Conservation (phyloP, 768 basidiomycete species). For the Symmetrospora coprosmae region DNA sequence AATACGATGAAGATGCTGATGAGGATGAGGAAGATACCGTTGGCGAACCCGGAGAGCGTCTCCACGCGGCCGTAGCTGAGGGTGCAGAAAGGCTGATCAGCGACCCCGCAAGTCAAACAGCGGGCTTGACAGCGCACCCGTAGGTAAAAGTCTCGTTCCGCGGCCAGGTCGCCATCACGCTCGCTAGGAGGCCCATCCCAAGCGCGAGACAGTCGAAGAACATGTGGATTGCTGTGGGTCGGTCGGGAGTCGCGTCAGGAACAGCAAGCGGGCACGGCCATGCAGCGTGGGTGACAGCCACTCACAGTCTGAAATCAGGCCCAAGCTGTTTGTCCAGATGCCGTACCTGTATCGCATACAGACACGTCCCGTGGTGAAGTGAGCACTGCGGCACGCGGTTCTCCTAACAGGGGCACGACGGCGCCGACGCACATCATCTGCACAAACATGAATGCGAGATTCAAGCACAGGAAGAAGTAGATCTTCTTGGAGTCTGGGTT, state of each 20-base stretch:
- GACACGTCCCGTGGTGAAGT: too few relatives aligned
- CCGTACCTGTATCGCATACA: constrained; percentile 76
- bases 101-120: not conserved
- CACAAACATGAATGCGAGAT: constrained; percentile 87
- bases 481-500: constrained; percentile 88
- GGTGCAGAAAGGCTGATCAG: not conserved
- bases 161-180: constrained; percentile 96
- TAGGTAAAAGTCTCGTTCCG: constrained; percentile 90
- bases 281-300: not conserved
- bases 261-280: not conserved
- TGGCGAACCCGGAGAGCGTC: constrained; percentile 93
- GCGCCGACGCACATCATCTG: constrained; percentile 51
- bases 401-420: too few relatives aligned
- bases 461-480: constrained; percentile 88
- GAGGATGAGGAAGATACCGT: constrained; percentile 80
- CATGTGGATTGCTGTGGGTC: constrained; percentile 84
- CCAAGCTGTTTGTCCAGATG: constrained; percentile 91
- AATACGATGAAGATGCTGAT: constrained; percentile 98
- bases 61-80: constrained; percentile 83
- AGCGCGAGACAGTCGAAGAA: constrained; percentile 98
- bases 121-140: constrained; percentile 47
- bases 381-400: too few relatives aligned
- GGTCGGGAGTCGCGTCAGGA: too few relatives aligned
- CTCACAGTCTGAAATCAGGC: constrained; percentile 89
- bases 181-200: constrained; percentile 83